These are phyloP conservation scores for Colletotrichum simmondsii DNA, from an alignment of 2,329 filamentous ascomycete species.

Conservation along the genomic window DNA sequence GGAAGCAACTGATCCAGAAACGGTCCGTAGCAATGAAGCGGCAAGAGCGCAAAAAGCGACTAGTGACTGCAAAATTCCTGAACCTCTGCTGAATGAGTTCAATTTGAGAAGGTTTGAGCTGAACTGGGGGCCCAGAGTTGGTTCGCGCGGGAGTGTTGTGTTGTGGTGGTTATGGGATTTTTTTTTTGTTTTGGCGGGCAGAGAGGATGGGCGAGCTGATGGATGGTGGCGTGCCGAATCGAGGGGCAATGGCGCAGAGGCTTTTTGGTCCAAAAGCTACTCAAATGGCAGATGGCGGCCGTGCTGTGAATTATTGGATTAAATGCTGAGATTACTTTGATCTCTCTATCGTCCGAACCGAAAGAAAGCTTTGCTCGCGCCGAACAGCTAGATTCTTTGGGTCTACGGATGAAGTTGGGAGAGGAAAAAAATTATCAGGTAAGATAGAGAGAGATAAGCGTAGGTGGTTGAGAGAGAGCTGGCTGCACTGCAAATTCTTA, in stretches of 20 bases:
- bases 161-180: background rate
- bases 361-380: background rate
- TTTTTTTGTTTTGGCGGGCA: background rate
- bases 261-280: slow-evolving; percentile 8
- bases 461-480: background rate
- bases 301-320: slow-evolving; percentile 21
- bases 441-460: background rate
- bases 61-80: slow-evolving; percentile 13
- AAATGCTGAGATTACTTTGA: slow-evolving; percentile 18
- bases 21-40: background rate
- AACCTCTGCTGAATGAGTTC: background rate
- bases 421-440: background rate
- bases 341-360: slow-evolving; percentile 9
- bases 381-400: background rate
- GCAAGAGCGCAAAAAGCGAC: background rate
- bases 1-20: background rate
- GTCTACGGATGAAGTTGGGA: background rate
- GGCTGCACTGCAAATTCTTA: slow-evolving; percentile 18
- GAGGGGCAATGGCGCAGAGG: slow-evolving; percentile 25
- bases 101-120: background rate
- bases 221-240: slow-evolving; percentile 23
- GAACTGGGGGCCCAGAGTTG: background rate
- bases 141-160: background rate
- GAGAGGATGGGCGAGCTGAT: background rate
- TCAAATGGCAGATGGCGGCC: background rate